phyloP scores from a whole-genome alignment of 2,329 filamentous ascomycete species.

The Aspergillus ochraceoroseus region DNA sequence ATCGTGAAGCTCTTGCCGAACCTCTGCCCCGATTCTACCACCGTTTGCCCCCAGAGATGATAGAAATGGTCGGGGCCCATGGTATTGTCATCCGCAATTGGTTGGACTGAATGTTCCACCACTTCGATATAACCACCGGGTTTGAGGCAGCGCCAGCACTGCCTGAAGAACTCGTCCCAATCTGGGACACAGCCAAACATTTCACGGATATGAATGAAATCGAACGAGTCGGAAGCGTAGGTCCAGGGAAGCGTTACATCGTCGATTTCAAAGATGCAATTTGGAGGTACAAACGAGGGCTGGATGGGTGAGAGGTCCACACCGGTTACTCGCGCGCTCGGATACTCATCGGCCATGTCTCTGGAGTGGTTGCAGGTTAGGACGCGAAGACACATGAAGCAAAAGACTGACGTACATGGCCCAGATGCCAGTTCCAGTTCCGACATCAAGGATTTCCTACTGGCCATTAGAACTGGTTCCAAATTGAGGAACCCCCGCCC shows the following conservation, averaged over 20 bases:
- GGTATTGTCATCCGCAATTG: conserved; percentile 20
- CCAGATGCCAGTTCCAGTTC: conserved; percentile 26
- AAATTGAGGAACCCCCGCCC: background rate
- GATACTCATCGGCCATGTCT: conserved; percentile 36
- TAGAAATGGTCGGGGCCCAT: conserved; percentile 20
- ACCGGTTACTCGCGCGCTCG: conserved; percentile 44
- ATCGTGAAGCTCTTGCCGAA: conserved; percentile 33
- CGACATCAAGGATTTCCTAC: conserved; percentile 24
- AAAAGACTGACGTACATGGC: conserved; percentile 16
- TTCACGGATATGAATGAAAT: conserved; percentile 47
- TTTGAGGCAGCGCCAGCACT: conserved; percentile 22
- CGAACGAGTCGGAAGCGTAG: conserved; percentile 34
- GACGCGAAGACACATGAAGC: too few species aligned
- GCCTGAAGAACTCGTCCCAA: conserved; percentile 42
- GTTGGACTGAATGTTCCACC: conserved; percentile 36
- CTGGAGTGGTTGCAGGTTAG: conserved; percentile 12
- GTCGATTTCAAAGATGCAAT: conserved; percentile 48
- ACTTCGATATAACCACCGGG: conserved; percentile 40
- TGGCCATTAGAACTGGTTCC: background rate
- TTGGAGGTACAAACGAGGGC: conserved; percentile 45
- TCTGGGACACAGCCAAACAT: conserved; percentile 46
- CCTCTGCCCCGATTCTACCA: conserved; percentile 16
- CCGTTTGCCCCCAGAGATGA: conserved; percentile 18
- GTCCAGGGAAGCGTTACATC: conserved; percentile 40
- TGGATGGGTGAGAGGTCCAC: conserved; percentile 50